Base-by-base conservation (phyloP, 1,284 basidiomycete genomes). In the Filobasidium uniguttulatum region DNA sequence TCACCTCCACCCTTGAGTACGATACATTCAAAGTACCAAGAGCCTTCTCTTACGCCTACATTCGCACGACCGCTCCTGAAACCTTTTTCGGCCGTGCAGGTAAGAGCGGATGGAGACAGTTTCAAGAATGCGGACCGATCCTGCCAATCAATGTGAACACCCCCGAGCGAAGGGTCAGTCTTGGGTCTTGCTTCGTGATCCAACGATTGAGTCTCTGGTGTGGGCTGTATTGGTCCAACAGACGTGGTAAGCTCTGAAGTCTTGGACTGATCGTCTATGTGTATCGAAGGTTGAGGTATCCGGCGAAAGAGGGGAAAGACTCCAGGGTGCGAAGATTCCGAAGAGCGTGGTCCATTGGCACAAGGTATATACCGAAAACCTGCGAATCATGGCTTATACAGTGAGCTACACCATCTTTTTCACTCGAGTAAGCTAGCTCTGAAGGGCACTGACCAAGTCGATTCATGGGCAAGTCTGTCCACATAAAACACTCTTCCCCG, bases 11-110 rank as follows among this genome's bases (percentile, higher is more conserved):
- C 86, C 22, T 79, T 76, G 41, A 85, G 73, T 55, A 94, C 73
- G 58, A 77, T 77, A 34, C 93, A 78, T 72, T 99, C 94, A 73
- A 90, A 81, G 67, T 93, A 98, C 89, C 90, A 98, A 15, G 78
- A 78, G 1, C 94, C 94, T 60, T 91, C 79, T 15, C 89, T 76
- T 12, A 97, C 77, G 0, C 88, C 84, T 1, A 88, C 82, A 65
- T 93, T 97, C 53, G 82, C 82, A 15, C 94, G 77, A 2, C 83
- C 89, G 56, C 85, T 86, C 31, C 94, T 74, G 64, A 88, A 98
- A 1, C 94, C 94, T 41, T 83, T 84, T 64, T 85, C 84, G 3
- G 91, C 85, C 3, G 79, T 75, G 46, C 89, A 71, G 0, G 81
- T 78, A 3, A 84, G 65, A 0, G 85, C 91, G 58, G 93, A 84